phyloP scores from a whole-genome alignment of 768 basidiomycete species.

The Gyrodon lividus region DNA sequence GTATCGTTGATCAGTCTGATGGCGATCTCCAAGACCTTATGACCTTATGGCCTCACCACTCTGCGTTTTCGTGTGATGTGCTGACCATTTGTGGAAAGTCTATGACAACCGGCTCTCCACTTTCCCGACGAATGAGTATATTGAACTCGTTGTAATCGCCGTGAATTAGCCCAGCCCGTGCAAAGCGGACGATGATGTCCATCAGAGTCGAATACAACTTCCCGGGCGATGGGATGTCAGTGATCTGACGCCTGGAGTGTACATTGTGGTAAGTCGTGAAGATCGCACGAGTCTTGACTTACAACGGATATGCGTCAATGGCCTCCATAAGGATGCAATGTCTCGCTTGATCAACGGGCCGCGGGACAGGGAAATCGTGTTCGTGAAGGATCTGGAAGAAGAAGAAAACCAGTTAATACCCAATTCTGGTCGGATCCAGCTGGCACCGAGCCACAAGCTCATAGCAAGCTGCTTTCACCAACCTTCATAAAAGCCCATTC shows the following conservation, averaged over 20 bases:
- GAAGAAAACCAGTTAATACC: neutral
- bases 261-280: neutral
- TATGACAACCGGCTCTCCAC: conserved; percentile 82
- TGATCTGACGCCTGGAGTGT: conserved; percentile 73
- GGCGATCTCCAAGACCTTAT: conserved; percentile 12
- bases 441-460: neutral
- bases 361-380: conserved; percentile 90
- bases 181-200: conserved; percentile 95
- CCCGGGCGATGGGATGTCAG: conserved; percentile 80
- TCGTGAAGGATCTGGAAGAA: conserved; percentile 76
- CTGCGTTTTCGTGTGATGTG: conserved; percentile 94
- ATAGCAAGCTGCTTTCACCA: neutral
- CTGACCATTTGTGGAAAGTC: conserved; percentile 99
- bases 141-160: conserved; percentile 99
- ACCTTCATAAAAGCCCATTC: conserved; percentile 99
- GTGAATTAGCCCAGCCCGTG: conserved; percentile 92
- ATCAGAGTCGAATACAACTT: conserved; percentile 89
- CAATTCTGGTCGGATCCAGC: neutral
- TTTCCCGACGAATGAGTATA: conserved; percentile 82
- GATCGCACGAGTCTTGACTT: conserved; percentile 26
- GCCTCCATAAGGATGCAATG: conserved; percentile 97
- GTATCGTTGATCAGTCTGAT: conserved; percentile 9
- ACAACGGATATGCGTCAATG: conserved; percentile 94
- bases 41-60: conserved; percentile 66
- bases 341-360: conserved; percentile 90